Base-by-base conservation (phyloP, 768 basidiomycete species). In the Termitomyces sp. region DNA sequence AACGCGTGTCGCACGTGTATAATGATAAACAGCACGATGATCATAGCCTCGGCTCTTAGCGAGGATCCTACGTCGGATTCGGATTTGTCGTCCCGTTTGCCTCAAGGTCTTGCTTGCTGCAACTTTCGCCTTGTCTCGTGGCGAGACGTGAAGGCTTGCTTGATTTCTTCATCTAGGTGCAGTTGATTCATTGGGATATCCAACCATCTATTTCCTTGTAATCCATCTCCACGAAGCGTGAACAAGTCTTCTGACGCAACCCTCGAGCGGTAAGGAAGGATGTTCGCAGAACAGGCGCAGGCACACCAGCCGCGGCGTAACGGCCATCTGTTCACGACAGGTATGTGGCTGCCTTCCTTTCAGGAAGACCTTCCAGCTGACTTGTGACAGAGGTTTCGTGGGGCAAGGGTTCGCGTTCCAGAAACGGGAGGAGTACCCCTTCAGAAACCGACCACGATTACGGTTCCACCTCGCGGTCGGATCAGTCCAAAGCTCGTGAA, bases 391-490 rank as follows among this genome's bases (percentile, higher is more conserved):
- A 61, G 43, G 71, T 69, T n/a, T 59, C 67, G 45, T 73, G 71
- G 71, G 53, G 64, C 41, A 56, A 62, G 42, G 59, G 56, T 42
- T 63, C 63, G 35, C 59, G 46, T 38, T 62, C 56, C 49, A 57
- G 59, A 57, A 54, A 57, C 61, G 64, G 64, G 18, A 68, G 63
- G 29, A 70, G 70, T 56, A 77, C 80, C n/a, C 81, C 82, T 62
- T 79, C 79, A 33, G 75, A 80, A 54, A 83, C 82, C 0, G 83
- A 84, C 58, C 73, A 75, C 32, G 81, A 77, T 9, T 75, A 73
- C 64, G 65, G 73, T 32, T 81, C 80, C 39, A 68, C 71, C 10
- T 78, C 81, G 31, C 70, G 75, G 49, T 83, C 81, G 23, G 48
- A 49, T 56, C 78, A 77, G 4, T 78, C 78, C 1, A 67, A 70